Base-by-base conservation (phyloP, 108 stramenopile genomes). In the Cyclotella choctawhatcheeana region DNA sequence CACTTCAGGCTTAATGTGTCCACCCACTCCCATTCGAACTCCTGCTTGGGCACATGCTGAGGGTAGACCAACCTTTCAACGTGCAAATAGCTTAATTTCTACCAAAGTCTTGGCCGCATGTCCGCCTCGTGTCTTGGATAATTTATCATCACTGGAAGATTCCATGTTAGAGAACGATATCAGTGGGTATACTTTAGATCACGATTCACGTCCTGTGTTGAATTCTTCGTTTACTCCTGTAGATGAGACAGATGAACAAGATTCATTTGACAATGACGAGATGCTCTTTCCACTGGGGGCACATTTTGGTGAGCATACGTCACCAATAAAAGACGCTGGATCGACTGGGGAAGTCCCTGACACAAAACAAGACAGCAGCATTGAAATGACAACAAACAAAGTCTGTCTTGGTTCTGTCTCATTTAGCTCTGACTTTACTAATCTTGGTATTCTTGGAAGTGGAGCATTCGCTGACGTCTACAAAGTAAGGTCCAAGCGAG, bases 381-480 rank as follows among this genome's bases (percentile, higher is more conserved):
- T 32, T 17, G 51, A 60, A 51, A 48, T 64, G 44, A 18, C 25
- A 33, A 34, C 30, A 40, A 67, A 30, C 22, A 66, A 62, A 18
- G 35, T 14, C 32, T 44, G 56, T 58, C 50, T 64, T 27, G 44
- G 60, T 30, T 58, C 80, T 10, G 61, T 88, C 20, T 86, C 87
- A 52, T 85, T 92, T 58, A 60, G 72, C 31, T 69, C 75, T 13
- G 80, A 86, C 59, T 94, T 94, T 70, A 81, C 86, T 21, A 88
- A 88, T 66, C 58, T 90, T 24, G 59, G 86, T 0, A 65, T 75
- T 31, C 73, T 94, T 21, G 93, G 93, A 17, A 88, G 85, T 54
- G 93, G 93, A 21, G 77, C 90, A 24, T 92, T 92, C 71, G 90
- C 90, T 2, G 91, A 92, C 54, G 93, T 92, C 1, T 91, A 86